phyloP scores from a whole-genome alignment of 257 asterid species.

The Nicotiana undulata region DNA sequence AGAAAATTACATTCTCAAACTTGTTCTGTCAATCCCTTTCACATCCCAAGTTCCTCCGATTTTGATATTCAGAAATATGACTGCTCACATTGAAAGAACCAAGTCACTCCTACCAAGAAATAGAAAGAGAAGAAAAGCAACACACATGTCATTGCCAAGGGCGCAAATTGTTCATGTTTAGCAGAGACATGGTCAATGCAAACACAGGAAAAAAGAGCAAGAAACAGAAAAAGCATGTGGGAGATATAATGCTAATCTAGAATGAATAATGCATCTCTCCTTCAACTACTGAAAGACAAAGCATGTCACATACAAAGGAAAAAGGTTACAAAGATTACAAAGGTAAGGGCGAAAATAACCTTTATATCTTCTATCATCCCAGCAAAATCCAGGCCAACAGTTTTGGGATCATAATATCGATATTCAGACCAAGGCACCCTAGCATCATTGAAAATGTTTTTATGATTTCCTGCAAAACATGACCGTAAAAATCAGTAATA shows the following conservation, averaged over 20 bases:
- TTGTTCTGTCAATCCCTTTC: not conserved
- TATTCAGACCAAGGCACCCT: constrained; percentile 94
- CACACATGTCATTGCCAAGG: not conserved
- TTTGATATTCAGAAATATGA: not conserved
- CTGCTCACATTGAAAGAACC: not conserved
- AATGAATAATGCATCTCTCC: not conserved
- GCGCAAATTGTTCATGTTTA: not conserved
- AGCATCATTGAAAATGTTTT: constrained; percentile 89
- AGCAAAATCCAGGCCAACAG: constrained; percentile 90
- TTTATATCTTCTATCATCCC: constrained; percentile 97
- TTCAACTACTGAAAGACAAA: not conserved
- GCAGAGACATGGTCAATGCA: not conserved
- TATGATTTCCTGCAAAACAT: constrained; percentile 76
- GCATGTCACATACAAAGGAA: not conserved
- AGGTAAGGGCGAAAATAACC: constrained; percentile 29
- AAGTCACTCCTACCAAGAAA: not conserved
- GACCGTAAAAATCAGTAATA: not conserved
- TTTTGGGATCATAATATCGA: constrained; percentile 82
- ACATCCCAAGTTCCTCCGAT: not conserved
- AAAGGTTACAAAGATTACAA: not conserved
- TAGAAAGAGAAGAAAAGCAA: constrained; percentile 2
- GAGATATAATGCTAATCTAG: not conserved
- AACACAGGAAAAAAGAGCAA: not conserved
- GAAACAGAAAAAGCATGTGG: not conserved
- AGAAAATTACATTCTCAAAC: not conserved